Evolutionary conservation across 148 eudicot genomes (phyloP).

Genomic region (Mesembryanthemum crystallinum): DNA sequence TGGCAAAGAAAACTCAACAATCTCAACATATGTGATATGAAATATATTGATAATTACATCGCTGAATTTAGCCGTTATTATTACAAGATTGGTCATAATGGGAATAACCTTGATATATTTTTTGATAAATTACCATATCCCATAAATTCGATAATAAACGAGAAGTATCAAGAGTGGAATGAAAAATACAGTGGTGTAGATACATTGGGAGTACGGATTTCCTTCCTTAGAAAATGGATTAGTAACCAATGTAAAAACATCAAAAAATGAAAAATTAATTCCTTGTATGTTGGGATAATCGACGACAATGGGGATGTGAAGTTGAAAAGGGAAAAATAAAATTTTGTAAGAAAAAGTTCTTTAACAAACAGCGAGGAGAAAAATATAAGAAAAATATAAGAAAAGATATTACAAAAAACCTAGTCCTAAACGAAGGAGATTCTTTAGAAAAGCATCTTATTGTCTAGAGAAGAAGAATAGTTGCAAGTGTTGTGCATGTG

Average conservation of each 20-base stretch:
- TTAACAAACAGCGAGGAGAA: neutral
- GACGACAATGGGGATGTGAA: neutral
- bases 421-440: neutral
- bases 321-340: neutral
- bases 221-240: neutral
- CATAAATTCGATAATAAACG: no score
- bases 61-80: neutral
- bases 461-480: neutral
- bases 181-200: neutral
- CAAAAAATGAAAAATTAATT: neutral
- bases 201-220: neutral
- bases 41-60: no score
- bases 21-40: no score
- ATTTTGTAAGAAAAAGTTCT: neutral
- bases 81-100: neutral
- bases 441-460: neutral
- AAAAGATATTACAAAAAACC: neutral
- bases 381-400: no score
- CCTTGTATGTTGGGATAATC: neutral
- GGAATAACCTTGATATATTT: neutral
- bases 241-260: no score
- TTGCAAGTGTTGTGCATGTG: neutral
- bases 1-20: no score
- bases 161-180: neutral
- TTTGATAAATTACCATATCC: neutral